Base-by-base conservation (phyloP, 148 eudicot species). In the Persicaria tinctoria region DNA sequence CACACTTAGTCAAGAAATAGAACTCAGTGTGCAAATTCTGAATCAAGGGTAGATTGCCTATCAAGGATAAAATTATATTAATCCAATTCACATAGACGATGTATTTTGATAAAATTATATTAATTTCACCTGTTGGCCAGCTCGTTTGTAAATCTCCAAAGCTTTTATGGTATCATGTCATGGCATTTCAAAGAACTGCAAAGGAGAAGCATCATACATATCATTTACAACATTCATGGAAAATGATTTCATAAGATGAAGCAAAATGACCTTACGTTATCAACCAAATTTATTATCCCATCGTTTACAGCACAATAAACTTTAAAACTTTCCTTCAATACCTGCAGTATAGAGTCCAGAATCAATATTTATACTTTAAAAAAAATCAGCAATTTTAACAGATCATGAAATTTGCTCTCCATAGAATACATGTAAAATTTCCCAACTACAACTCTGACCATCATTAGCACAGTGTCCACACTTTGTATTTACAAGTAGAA, bases 161-260 rank as follows among this genome's bases (percentile, higher is more conserved):
- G 98, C 94, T 82, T 89, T 95, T 12, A 89, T 82, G 47, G 98
- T 97, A 83, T 95, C 98, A 76, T 95, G 98, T 78, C 96, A 86
- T 79, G 97, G 93, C 98, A 95, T 92, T 83, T 95, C 98, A 84
- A 95, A 95, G 84, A 95, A 95, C 98, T 95, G 88, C 59, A 81
- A 68, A 8, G 9, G 16, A 68, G 48, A 12, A 47, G 6, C 6
- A 68, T 44, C 0, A 8, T 5, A 44, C 48, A 12, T 68, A 18
- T 12, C n/a, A 46, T 32, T 44, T 14, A 45, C 8, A 46, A 45
- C 41, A 45, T 23, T 60, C 7, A 8, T 23, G 66, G 23, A 8
- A 60, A 20, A 9, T 60, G 66, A 68, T 41, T 41, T 1, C 14
- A 5, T 5, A 68, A n/a, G 44, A 17, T 44, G 47, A 68, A 12